A percentile compares a stretch with the other conserved stretches of the same genome.
Conservation (phyloP, 192 early-diverging fungal species). For the Mortierella antarctica region DNA sequence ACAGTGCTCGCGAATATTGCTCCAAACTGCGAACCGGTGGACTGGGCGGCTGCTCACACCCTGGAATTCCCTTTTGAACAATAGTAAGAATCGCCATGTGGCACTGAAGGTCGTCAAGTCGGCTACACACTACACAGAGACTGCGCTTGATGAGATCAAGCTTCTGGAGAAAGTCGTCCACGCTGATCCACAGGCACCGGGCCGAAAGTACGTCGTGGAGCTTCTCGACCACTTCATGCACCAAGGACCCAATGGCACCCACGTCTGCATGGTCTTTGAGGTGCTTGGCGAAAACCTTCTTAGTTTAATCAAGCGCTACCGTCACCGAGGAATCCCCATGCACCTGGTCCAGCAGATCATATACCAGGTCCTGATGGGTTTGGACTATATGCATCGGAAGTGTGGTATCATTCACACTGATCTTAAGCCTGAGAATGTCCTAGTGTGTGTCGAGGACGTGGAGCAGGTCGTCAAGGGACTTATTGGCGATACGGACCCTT, state of each 20-base stretch:
- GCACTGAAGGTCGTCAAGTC: constrained; percentile 99
- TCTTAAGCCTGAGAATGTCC: constrained; percentile 97
- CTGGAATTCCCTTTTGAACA: background rate
- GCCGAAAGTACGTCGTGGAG: constrained; percentile 81
- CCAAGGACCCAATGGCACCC: constrained; percentile 87
- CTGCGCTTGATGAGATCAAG: constrained; percentile 96
- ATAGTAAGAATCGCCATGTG: constrained; percentile 78
- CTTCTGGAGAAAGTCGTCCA: constrained; percentile 84
- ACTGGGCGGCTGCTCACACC: too few species aligned
- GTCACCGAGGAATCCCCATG: constrained; percentile 85
- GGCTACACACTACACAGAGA: constrained; percentile 94
- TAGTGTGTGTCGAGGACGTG: constrained; percentile 92
- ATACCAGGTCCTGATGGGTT: constrained; percentile 88
- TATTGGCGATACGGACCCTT: constrained; percentile 52
- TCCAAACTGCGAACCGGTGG: too few species aligned
- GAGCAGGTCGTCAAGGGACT: constrained; percentile 74
- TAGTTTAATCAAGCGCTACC: constrained; percentile 85
- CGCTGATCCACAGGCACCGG: constrained; percentile 66
- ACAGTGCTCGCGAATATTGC: background rate
- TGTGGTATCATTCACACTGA: constrained; percentile 99
- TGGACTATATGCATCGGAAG: constrained; percentile 94
- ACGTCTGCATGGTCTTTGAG: constrained; percentile 98
- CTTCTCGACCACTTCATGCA: constrained; percentile 94
- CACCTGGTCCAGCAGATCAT: constrained; percentile 91
- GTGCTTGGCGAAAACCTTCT: constrained; percentile 96